Conservation (phyloP, 345 rosid genomes). For the Lagerstroemia speciosa region DNA sequence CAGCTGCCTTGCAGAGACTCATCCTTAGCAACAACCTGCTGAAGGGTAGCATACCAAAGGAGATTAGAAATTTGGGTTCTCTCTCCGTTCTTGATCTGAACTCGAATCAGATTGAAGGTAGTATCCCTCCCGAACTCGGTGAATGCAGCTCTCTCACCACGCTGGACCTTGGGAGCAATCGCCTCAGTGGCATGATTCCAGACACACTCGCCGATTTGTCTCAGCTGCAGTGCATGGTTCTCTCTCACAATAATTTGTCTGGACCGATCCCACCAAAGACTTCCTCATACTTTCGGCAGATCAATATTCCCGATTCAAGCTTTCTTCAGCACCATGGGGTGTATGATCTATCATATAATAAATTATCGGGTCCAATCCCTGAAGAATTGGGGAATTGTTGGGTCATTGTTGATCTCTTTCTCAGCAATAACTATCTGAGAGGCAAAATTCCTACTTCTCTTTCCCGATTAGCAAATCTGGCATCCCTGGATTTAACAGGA, state of each 20-base stretch:
- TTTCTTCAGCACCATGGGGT: conserved; percentile 85
- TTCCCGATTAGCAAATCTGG: conserved; percentile 49
- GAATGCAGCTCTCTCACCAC: conserved; percentile 60
- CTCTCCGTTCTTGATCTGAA: conserved; percentile 66
- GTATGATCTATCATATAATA: conserved; percentile 60
- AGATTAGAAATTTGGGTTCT: conserved; percentile 53
- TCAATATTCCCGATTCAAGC: conserved; percentile 57
- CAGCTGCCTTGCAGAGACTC: conserved; percentile 43
- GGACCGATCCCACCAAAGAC: conserved; percentile 62
- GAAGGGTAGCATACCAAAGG: conserved; percentile 51
- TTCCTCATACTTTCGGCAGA: conserved; percentile 55
- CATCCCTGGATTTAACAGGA: conserved; percentile 68
- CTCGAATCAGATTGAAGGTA: conserved; percentile 57
- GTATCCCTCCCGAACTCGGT: conserved; percentile 59
- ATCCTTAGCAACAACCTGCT: conserved; percentile 57
- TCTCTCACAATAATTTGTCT: conserved; percentile 62
- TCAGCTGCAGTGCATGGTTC: conserved; percentile 75
- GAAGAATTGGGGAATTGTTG: conserved; percentile 56
- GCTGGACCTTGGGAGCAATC: conserved; percentile 71
- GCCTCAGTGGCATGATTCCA: conserved; percentile 63
- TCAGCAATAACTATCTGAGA: conserved; percentile 58
- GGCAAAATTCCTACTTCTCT: conserved; percentile 70
- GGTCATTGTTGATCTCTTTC: conserved; percentile 59
- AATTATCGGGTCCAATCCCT: conserved; percentile 62
- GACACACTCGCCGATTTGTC: conserved; percentile 41